These are phyloP conservation scores for Gonapodya sp. DNA, from an alignment of 192 early-diverging fungal genomes.

Conservation along the genomic window DNA sequence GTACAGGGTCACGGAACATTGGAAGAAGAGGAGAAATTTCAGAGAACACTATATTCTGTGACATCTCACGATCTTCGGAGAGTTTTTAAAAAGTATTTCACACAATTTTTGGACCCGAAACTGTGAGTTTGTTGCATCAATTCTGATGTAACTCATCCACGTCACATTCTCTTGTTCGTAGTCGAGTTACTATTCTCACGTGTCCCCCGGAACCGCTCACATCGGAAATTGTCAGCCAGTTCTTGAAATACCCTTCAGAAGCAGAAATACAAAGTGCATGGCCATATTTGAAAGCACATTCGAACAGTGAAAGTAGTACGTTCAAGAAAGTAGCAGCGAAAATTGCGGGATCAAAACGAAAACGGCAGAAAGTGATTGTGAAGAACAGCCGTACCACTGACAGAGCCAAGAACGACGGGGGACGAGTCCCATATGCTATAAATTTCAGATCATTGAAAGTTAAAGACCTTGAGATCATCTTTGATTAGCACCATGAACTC, in stretches of 20 bases:
- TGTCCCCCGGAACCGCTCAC: not conserved
- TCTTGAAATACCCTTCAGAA: not conserved
- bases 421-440: not conserved
- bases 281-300: not conserved
- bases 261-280: not conserved
- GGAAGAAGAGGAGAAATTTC: conserved; percentile 33
- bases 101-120: conserved; percentile 37
- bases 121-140: conserved; percentile 10
- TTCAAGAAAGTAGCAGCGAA: too few relatives aligned
- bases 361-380: too few relatives aligned
- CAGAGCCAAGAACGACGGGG: too few relatives aligned
- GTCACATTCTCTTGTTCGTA: not conserved
- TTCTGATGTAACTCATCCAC: not conserved
- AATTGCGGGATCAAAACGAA: too few relatives aligned
- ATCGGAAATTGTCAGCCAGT: not conserved
- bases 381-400: too few relatives aligned
- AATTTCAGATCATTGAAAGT: not conserved
- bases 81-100: conserved; percentile 47
- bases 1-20: conserved; percentile 41
- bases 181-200: not conserved
- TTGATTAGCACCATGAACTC: not conserved
- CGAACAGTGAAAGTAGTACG: too few relatives aligned
- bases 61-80: conserved; percentile 33
- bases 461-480: not conserved
- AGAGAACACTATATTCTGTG: conserved; percentile 38